Evolutionary conservation across 768 basidiomycete species (phyloP), one percentile per base, ranked within the genome.

Genomic region (Suillus decipiens): DNA sequence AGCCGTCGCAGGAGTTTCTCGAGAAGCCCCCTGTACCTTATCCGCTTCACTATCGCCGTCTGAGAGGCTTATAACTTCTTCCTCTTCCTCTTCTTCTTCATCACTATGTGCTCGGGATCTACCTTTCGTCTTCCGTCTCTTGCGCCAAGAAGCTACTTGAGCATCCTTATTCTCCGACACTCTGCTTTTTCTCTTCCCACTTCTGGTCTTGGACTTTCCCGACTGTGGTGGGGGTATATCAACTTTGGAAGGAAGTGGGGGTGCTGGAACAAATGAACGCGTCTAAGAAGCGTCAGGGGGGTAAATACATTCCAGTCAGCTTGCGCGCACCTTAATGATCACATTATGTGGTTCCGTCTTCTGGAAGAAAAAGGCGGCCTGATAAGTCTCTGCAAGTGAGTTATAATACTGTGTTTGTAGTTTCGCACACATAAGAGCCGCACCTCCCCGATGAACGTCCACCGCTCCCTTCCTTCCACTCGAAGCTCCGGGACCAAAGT

Each of bases 301-400:
- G 47, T 33, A 47, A 22, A 63, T 53, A 53, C 8, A 17, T 64
- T 17, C 31, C 39, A 51, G 56, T 11, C 11, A 54, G 47, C n/a
- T 47, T n/a, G 37, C 7, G 66, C 76, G n/a, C 57, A 90, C 95
- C 82, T 96, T 96, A 68, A 92, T 78, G 9, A 95, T 78, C 2
- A 95, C 82, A 0, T 91, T 87, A 73, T 96, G 92, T 11, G 90
- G 84, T 59, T 94, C 93, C 2, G 86, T 88, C 75, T 88, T 88
- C 28, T 93, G 85, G 67, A 96, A 80, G 77, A 95, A 96, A 73
- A 93, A 96, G 55, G 90, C 93, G 72, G 93, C 95, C 67, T 96
- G 95, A 70, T 96, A 96, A 0, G 83, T 84, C 64, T 91, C 95
- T 96, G 72, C 22, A 55, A 34, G 59, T 50, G 57, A 47, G 39